phyloP scores from a whole-genome alignment of 257 asterid genomes.

The Jacaranda mimosifolia region DNA sequence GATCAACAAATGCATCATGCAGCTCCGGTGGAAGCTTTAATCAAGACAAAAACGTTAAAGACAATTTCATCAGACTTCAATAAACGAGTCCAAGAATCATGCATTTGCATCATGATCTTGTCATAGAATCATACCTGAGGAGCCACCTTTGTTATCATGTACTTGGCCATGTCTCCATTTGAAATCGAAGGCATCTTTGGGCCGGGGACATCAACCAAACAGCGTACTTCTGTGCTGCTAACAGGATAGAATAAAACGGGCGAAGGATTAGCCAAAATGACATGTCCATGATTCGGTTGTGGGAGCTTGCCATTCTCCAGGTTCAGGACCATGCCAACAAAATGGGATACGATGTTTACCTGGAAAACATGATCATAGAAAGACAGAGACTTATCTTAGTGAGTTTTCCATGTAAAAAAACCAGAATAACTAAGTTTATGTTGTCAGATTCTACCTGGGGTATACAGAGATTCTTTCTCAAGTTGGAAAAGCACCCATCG shows the following conservation, averaged over 20 bases:
- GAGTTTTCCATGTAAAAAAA: not conserved
- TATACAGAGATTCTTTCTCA: conserved; percentile 56
- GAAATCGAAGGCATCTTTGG: conserved; percentile 52
- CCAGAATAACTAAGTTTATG: not conserved
- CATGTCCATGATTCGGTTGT: conserved; percentile 58
- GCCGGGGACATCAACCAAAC: conserved; percentile 59
- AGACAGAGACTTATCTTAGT: not conserved
- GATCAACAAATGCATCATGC: conserved; percentile 45
- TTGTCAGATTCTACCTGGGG: conserved; percentile 48
- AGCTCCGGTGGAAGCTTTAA: conserved; percentile 54
- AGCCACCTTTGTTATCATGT: conserved; percentile 52
- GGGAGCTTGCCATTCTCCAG: conserved; percentile 60
- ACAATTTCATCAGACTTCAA: not conserved
- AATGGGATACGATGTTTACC: conserved; percentile 57
- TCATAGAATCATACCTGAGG: conserved; percentile 46
- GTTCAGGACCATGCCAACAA: conserved; percentile 60
- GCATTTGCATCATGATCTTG: not conserved
- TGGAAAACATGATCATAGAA: conserved; percentile 18
- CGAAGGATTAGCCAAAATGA: conserved; percentile 58
- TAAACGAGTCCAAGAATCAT: not conserved
- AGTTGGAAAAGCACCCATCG: conserved; percentile 64
- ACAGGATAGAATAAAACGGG: conserved; percentile 60
- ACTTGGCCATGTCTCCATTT: conserved; percentile 59
- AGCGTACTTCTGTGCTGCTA: conserved; percentile 57
- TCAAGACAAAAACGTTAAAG: not conserved